These are phyloP conservation scores for Trichoderma sp. DNA, from an alignment of 2,329 filamentous ascomycete species.

Conservation along the genomic window DNA sequence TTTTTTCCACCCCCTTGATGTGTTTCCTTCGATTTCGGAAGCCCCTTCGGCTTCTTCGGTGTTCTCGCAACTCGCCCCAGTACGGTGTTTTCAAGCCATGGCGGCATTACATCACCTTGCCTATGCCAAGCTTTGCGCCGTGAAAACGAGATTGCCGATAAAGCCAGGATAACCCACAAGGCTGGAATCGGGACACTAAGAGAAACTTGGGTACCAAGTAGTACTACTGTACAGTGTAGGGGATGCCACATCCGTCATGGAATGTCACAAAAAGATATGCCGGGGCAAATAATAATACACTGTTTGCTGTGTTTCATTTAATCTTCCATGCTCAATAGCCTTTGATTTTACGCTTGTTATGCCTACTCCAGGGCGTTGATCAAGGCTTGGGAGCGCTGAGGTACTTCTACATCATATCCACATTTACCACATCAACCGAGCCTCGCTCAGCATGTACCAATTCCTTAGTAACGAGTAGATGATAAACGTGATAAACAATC, in stretches of 20 bases:
- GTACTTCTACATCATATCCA: neutral
- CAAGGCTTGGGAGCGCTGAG: neutral
- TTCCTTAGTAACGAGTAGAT: neutral
- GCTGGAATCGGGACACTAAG: constrained; percentile 1
- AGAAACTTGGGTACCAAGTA: neutral
- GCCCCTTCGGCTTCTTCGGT: neutral
- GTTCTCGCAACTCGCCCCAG: neutral
- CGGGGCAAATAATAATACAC: neutral
- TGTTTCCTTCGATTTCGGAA: neutral
- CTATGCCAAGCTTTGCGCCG: constrained; percentile 16
- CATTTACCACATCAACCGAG: neutral
- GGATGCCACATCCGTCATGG: neutral
- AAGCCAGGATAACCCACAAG: constrained; percentile 14
- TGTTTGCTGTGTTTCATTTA: neutral
- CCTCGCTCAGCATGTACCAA: neutral
- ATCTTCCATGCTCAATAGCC: neutral
- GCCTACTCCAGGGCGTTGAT: neutral
- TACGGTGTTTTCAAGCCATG: neutral
- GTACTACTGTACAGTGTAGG: neutral
- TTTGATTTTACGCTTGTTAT: neutral
- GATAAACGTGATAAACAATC: neutral
- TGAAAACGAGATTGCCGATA: constrained; percentile 11
- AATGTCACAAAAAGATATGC: neutral
- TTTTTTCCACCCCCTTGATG: neutral
- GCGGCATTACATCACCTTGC: constrained; percentile 19